phyloP scores from a whole-genome alignment of 371 early-diverging fungal species.

The Mortierella sp. region DNA sequence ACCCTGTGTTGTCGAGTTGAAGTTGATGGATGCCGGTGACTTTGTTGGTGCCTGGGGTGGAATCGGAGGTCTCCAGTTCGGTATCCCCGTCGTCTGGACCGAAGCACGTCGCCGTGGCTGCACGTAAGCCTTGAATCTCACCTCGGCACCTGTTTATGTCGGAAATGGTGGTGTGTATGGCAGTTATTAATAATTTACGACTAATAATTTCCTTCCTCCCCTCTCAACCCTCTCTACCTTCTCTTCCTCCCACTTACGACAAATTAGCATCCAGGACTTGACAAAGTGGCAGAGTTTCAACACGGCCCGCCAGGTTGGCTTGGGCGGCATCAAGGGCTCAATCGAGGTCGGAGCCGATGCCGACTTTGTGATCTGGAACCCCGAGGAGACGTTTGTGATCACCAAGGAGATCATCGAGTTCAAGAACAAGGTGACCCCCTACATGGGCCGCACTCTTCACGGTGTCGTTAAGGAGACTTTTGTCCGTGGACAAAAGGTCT shows the following conservation, averaged over 20 bases:
- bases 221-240: background rate
- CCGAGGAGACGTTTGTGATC: conserved; percentile 72
- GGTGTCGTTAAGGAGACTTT: conserved; percentile 81
- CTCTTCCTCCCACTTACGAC: background rate
- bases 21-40: conserved; percentile 76
- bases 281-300: conserved; percentile 75
- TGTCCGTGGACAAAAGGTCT: conserved; percentile 80
- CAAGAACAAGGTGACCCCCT: conserved; percentile 87
- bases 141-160: too few species aligned
- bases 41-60: conserved; percentile 90
- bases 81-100: conserved; percentile 85
- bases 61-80: conserved; percentile 87
- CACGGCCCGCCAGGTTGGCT: conserved; percentile 74
- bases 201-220: conserved; percentile 1
- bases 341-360: conserved; percentile 78
- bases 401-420: conserved; percentile 75
- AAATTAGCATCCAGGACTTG: conserved; percentile 68
- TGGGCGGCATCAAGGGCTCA: conserved; percentile 76
- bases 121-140: conserved; percentile 59
- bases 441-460: conserved; percentile 71
- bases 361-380: conserved; percentile 85
- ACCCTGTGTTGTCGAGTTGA: conserved; percentile 84
- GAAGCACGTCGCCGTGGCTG: conserved; percentile 79
- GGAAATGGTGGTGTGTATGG: background rate
- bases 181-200: too few species aligned